Evolutionary conservation across 2,329 filamentous ascomycete genomes (phyloP), one percentile per base, ranked within the genome.

Genomic region (Acephala macrosclerotiorum): DNA sequence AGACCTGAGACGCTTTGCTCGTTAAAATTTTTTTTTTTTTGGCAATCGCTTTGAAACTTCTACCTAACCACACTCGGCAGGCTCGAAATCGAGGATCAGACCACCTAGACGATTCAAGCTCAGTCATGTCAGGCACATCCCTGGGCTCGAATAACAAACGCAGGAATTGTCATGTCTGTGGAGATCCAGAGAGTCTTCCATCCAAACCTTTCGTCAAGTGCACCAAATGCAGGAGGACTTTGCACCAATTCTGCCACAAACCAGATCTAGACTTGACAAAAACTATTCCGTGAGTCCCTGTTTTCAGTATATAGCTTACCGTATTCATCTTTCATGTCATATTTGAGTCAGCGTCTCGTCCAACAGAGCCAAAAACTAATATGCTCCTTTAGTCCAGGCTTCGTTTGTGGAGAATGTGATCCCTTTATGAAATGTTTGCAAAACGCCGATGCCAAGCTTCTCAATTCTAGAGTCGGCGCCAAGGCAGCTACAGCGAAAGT

Each of bases 1-100:
- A 92, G 89, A 91, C 85, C 89, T 91, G 89, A 92, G 83, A 82
- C 82, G 72, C 65, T 63, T 69, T 56, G n/a, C 40, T 65, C 40
- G 36, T 20, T 36, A 47, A 33, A 38, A 11, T 16, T n/a, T 45
- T 8, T 45, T 12, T 14, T 7, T 38, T 58, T 25, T n/a, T 25
- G 58, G 2, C 16, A 49, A 47, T 55, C 51, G 56, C 20, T 11
- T 26, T 11, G 45, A 20, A 14, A 35, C 55, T 0, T 3, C 18
- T 65, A 65, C 63, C 71, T 72, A 60, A 73, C 38, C 22, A 36
- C 9, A 29, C 14, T 55, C 4, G 47, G 60, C 45, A 72, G 68
- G 66, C 64, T 53, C 49, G 67, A 40, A 64, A 45, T 25, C 55
- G 61, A 20, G 25, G 53, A 11, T 59, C 33, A 42, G 63, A 69